Conservation (phyloP, 2,329 filamentous ascomycete species). For the Diaporthe eres region DNA sequence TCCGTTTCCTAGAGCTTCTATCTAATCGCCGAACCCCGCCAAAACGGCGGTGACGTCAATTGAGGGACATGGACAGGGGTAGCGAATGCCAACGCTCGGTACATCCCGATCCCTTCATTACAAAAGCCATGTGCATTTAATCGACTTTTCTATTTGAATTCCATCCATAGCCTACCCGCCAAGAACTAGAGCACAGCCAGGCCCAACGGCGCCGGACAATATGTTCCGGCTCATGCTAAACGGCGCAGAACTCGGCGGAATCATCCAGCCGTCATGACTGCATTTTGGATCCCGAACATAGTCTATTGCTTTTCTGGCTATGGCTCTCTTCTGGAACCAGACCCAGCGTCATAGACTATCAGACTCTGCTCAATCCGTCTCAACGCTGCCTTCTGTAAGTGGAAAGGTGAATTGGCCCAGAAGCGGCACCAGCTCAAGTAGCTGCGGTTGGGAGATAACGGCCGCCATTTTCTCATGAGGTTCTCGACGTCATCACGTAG, state of each 20-base stretch:
- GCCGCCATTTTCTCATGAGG: not conserved
- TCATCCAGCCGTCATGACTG: not conserved
- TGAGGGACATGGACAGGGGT: constrained; percentile 10
- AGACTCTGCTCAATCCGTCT: not conserved
- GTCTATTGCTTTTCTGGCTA: not conserved
- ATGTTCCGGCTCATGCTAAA: constrained; percentile 2
- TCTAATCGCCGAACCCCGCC: constrained; percentile 28
- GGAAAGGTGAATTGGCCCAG: not conserved
- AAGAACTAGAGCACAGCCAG: not conserved
- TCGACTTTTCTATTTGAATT: not conserved
- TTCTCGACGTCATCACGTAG: constrained; percentile 12
- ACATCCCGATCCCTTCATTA: constrained; percentile 4
- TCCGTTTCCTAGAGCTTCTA: constrained; percentile 6
- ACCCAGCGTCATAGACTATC: constrained; percentile 21
- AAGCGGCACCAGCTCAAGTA: not conserved
- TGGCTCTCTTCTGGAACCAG: not conserved
- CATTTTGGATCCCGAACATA: not conserved
- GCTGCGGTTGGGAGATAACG: not conserved
- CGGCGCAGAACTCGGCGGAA: not conserved
- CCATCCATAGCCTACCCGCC: not conserved
- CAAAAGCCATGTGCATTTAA: not conserved
- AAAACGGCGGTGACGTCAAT: constrained; percentile 16
- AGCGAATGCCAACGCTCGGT: not conserved
- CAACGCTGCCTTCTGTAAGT: not conserved
- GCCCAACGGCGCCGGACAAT: constrained; percentile 6